Percentiles rank a stretch among this genome's conserved stretches.
Evolutionary conservation across 2,329 filamentous ascomycete species (phyloP).

Genomic region (Epichloe gansuensis): DNA sequence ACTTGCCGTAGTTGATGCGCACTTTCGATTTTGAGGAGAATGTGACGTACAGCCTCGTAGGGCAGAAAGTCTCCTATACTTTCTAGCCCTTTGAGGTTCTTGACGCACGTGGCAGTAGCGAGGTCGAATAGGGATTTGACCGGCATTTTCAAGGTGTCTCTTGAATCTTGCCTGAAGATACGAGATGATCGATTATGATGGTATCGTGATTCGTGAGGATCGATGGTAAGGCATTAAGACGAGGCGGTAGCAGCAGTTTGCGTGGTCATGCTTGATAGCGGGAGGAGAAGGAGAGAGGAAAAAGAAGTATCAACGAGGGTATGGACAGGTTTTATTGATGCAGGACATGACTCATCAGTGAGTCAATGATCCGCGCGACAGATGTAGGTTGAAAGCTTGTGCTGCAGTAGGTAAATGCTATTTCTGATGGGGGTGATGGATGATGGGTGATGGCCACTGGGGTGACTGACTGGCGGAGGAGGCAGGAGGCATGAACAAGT

Average conservation of each 20-base stretch:
- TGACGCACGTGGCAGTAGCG: conserved; percentile 37
- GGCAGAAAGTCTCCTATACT: conserved; percentile 62
- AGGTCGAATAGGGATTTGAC: conserved; percentile 40
- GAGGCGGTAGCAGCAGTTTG: neutral
- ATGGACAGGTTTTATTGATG: neutral
- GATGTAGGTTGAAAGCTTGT: no score
- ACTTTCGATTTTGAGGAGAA: conserved; percentile 60
- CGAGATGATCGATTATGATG: neutral
- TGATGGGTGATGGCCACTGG: no score
- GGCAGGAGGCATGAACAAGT: no score
- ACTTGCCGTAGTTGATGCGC: conserved; percentile 63
- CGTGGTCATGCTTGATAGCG: neutral
- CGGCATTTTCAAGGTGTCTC: conserved; percentile 20
- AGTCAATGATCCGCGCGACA: no score
- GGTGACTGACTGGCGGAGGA: no score
- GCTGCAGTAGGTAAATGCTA: no score
- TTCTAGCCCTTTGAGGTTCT: conserved; percentile 44
- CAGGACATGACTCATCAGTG: neutral
- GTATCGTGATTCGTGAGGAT: conserved; percentile 1
- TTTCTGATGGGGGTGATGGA: no score
- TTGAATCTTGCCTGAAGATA: neutral
- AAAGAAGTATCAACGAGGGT: neutral
- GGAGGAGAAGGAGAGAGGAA: neutral
- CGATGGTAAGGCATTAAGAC: neutral
- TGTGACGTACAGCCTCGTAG: conserved; percentile 47